These are phyloP conservation scores for Coelastrella sp. DNA, from an alignment of 139 green algal species.

Conservation along the genomic window DNA sequence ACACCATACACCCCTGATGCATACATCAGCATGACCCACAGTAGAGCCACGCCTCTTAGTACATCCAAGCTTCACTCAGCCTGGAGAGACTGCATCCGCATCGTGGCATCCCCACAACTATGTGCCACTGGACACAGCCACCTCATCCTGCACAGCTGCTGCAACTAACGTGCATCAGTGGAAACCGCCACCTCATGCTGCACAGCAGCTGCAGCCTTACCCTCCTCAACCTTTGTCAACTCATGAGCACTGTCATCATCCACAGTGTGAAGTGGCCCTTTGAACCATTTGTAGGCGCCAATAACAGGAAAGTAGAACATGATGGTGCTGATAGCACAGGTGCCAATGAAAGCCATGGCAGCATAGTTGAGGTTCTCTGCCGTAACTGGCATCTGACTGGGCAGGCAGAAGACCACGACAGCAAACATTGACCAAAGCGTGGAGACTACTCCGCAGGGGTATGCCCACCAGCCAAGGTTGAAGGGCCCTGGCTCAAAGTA, in stretches of 20 bases:
- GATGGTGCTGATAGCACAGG: neutral
- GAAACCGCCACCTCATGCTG: neutral
- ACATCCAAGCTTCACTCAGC: no score
- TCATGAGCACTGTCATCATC: conserved; percentile 23
- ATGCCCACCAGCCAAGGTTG: conserved; percentile 53
- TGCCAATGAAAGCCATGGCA: conserved; percentile 21
- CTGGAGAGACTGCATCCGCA: no score
- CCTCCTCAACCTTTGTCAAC: neutral
- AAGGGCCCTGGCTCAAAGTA: conserved; percentile 58
- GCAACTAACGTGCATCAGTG: neutral
- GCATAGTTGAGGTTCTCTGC: conserved; percentile 53
- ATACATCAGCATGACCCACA: no score
- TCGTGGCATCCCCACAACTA: no score
- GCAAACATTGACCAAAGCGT: conserved; percentile 52
- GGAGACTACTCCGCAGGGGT: conserved; percentile 49
- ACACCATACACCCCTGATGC: no score
- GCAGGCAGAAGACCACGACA: conserved; percentile 59
- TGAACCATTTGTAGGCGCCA: conserved; percentile 58
- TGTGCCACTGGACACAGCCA: no score
- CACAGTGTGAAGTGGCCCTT: conserved; percentile 44
- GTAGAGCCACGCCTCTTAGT: no score
- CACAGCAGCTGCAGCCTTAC: neutral
- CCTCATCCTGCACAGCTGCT: neutral
- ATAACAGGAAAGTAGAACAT: conserved; percentile 23
- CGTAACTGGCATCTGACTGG: conserved; percentile 49